phyloP scores from a whole-genome alignment of 768 basidiomycete species.

The Rhodotorula graminis region DNA sequence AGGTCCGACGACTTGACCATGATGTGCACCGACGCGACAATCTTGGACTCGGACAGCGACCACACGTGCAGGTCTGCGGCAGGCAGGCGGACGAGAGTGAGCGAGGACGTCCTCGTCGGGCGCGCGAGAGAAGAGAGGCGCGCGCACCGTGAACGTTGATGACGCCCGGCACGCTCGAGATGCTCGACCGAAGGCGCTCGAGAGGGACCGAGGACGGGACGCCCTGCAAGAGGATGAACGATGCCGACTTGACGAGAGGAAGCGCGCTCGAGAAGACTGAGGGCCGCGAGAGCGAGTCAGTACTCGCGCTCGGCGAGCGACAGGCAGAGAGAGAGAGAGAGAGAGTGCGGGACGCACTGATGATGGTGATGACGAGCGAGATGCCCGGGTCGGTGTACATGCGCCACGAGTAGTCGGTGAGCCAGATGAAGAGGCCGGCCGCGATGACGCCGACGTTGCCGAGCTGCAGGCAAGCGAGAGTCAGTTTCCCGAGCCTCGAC shows the following conservation, averaged over 20 bases:
- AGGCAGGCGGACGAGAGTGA: not conserved
- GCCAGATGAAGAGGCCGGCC: constrained; percentile 91
- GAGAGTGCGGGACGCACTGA: constrained; percentile 52
- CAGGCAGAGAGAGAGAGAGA: too few species aligned
- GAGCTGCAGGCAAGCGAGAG: constrained; percentile 47
- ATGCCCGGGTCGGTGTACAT: constrained; percentile 91
- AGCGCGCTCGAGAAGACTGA: constrained; percentile 80
- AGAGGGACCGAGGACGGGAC: constrained; percentile 84
- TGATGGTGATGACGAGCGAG: constrained; percentile 85
- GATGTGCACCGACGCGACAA: constrained; percentile 94
- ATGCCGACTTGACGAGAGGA: constrained; percentile 77
- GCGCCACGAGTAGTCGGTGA: constrained; percentile 74
- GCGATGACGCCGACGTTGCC: constrained; percentile 97
- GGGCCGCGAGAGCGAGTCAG: not conserved
- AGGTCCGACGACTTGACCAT: constrained; percentile 76
- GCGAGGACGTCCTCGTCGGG: too few species aligned
- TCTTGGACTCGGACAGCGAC: constrained; percentile 92
- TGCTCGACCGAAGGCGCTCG: constrained; percentile 78
- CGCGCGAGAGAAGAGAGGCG: constrained; percentile 2
- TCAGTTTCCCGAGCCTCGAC: not conserved
- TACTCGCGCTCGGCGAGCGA: not conserved
- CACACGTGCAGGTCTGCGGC: constrained; percentile 87
- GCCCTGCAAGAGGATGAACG: constrained; percentile 90
- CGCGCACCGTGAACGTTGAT: constrained; percentile 61
- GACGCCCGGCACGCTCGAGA: constrained; percentile 77